Percentiles rank a stretch among this genome's conserved stretches.
Conservation (phyloP, 208 protist genomes). For the Leishmania turanica region DNA sequence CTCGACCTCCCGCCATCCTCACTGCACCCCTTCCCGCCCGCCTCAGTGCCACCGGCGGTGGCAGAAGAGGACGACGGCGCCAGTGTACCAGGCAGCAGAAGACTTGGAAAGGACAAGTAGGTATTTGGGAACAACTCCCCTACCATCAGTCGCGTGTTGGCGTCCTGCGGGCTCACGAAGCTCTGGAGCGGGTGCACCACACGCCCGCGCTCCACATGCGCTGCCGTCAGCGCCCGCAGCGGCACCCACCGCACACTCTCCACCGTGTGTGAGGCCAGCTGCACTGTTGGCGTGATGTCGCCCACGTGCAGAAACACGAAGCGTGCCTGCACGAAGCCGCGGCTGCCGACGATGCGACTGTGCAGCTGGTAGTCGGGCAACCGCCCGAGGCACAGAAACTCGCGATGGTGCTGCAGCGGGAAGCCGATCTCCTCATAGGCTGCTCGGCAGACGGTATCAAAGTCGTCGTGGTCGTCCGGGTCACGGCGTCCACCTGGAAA, state of each 20-base stretch:
- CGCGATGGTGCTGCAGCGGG: slow-evolving; percentile 38
- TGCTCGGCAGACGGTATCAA: slow-evolving; percentile 43
- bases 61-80: neutral
- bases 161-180: slow-evolving; percentile 51
- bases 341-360: slow-evolving; percentile 25
- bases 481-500: slow-evolving; percentile 84
- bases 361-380: slow-evolving; percentile 56
- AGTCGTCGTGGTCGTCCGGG: slow-evolving; percentile 70
- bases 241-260: slow-evolving; percentile 70
- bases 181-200: slow-evolving; percentile 53
- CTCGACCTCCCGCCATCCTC: neutral
- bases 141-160: slow-evolving; percentile 49
- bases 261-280: slow-evolving; percentile 50
- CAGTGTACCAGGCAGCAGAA: slow-evolving; percentile 26
- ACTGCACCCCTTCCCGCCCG: neutral
- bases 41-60: neutral
- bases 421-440: slow-evolving; percentile 64
- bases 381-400: slow-evolving; percentile 67
- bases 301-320: slow-evolving; percentile 85
- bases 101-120: slow-evolving; percentile 55
- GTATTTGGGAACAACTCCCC: slow-evolving; percentile 54
- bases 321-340: slow-evolving; percentile 57
- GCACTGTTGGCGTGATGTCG: slow-evolving; percentile 60
- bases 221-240: slow-evolving; percentile 33
- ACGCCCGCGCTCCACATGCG: slow-evolving; percentile 31